phyloP scores from a whole-genome alignment of 2,329 filamentous ascomycete genomes.

The Fusarium albidum region DNA sequence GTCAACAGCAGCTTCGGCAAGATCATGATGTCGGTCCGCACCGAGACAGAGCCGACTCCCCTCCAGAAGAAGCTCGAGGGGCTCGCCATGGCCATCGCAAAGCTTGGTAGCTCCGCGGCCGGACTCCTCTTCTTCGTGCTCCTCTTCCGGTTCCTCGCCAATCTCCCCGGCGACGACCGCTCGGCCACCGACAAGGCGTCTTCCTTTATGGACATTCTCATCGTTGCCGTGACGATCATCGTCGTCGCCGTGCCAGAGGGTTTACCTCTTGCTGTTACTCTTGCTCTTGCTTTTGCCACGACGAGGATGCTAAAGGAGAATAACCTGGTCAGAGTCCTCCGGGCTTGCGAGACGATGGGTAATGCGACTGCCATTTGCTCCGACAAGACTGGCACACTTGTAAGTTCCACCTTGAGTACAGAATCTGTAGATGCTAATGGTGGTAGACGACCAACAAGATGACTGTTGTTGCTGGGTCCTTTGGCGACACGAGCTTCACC shows the following conservation, averaged over 20 bases:
- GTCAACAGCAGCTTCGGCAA: constrained; percentile 53
- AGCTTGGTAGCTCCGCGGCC: too few species aligned
- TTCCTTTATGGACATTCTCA: constrained; percentile 68
- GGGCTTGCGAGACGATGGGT: constrained; percentile 75
- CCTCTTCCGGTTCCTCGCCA: constrained; percentile 61
- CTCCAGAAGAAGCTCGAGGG: constrained; percentile 58
- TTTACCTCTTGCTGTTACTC: constrained; percentile 70
- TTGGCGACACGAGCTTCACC: constrained; percentile 33
- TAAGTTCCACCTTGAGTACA: constrained; percentile 62
- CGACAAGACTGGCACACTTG: constrained; percentile 57
- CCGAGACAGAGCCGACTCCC: constrained; percentile 58
- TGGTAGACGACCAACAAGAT: constrained; percentile 41
- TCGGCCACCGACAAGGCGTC: constrained; percentile 61
- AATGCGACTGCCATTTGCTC: constrained; percentile 79
- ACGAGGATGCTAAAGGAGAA: constrained; percentile 74
- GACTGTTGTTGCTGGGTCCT: constrained; percentile 36
- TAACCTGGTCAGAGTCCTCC: constrained; percentile 70
- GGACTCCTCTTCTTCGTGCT: too few species aligned
- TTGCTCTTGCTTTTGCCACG: constrained; percentile 72
- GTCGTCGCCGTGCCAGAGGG: constrained; percentile 73
- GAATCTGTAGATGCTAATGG: constrained; percentile 26
- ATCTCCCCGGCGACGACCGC: constrained; percentile 59
- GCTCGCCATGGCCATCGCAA: not conserved
- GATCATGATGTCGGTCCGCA: constrained; percentile 61
- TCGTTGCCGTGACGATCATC: constrained; percentile 70